Conservation (phyloP, 2,329 filamentous ascomycete genomes). For the Colletotrichum australisinense region DNA sequence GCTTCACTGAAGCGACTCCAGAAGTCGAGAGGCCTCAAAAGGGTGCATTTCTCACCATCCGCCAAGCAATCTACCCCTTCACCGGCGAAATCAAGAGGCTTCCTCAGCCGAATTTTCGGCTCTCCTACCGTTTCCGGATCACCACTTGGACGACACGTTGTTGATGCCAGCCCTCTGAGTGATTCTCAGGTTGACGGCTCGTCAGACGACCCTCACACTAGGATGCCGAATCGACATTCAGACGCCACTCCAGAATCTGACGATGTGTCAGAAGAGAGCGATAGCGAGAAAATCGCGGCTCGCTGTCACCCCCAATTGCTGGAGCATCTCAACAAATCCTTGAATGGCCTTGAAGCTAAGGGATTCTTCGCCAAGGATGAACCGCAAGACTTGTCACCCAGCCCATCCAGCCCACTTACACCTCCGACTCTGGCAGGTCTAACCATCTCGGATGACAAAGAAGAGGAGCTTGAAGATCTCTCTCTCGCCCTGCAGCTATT, state of each 20-base stretch:
- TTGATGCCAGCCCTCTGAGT: slow-evolving; percentile 1
- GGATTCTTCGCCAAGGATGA: not conserved
- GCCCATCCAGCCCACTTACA: slow-evolving; percentile 10
- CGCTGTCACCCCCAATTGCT: slow-evolving; percentile 14
- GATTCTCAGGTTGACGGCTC: slow-evolving; percentile 15
- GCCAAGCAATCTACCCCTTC: not conserved
- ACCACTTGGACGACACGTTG: not conserved
- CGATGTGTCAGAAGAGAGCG: slow-evolving; percentile 9
- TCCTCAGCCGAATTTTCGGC: slow-evolving; percentile 21
- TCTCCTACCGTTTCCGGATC: not conserved
- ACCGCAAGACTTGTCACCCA: not conserved
- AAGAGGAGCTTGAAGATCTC: slow-evolving; percentile 34
- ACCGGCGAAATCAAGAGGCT: not conserved
- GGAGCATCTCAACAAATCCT: slow-evolving; percentile 13
- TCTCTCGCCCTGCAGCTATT: slow-evolving; percentile 27
- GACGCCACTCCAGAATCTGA: slow-evolving; percentile 1
- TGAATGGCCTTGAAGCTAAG: slow-evolving; percentile 21
- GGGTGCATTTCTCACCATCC: slow-evolving; percentile 25
- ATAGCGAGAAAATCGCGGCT: slow-evolving; percentile 2
- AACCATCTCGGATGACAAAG: slow-evolving; percentile 34
- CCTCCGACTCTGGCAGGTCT: slow-evolving; percentile 12
- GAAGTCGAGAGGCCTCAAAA: slow-evolving; percentile 26
- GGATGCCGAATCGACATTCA: not conserved
- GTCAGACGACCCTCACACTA: not conserved
- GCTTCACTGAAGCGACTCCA: slow-evolving; percentile 29